Evolutionary conservation across 345 rosid genomes (phyloP).

Genomic region (Eucalyptus guilfoylei): DNA sequence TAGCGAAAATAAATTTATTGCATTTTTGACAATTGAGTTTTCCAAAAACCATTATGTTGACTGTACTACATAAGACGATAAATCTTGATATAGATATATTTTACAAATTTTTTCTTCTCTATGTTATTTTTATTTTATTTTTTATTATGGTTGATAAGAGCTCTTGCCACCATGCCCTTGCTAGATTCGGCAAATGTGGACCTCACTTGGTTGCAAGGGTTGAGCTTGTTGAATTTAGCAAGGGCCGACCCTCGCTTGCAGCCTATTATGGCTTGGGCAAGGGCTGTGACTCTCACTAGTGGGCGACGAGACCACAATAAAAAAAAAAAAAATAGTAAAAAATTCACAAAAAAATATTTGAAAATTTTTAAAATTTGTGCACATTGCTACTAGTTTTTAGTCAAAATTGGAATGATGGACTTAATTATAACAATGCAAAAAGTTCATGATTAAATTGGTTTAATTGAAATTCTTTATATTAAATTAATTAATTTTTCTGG

Average conservation of each 20-base stretch:
- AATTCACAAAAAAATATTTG: too few species aligned
- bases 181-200: fast-evolving
- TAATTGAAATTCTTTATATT: too few species aligned
- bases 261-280: too few species aligned
- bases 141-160: neutral
- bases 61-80: fast-evolving
- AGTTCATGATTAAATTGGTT: too few species aligned
- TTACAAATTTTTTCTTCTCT: too few species aligned
- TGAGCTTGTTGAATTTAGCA: neutral
- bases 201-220: neutral
- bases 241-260: fast-evolving
- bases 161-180: fast-evolving
- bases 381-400: too few species aligned
- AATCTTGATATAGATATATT: too few species aligned
- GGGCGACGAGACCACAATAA: fast-evolving
- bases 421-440: neutral
- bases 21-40: too few species aligned
- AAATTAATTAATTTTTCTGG: too few species aligned
- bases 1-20: too few species aligned
- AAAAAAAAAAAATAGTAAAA: too few species aligned
- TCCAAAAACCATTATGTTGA: fast-evolving
- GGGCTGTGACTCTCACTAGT: fast-evolving
- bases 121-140: too few species aligned
- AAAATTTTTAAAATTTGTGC: fast-evolving
- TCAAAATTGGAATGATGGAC: fast-evolving